Conservation (phyloP, 2,329 filamentous ascomycete genomes). For the Microcyclospora pomicola region DNA sequence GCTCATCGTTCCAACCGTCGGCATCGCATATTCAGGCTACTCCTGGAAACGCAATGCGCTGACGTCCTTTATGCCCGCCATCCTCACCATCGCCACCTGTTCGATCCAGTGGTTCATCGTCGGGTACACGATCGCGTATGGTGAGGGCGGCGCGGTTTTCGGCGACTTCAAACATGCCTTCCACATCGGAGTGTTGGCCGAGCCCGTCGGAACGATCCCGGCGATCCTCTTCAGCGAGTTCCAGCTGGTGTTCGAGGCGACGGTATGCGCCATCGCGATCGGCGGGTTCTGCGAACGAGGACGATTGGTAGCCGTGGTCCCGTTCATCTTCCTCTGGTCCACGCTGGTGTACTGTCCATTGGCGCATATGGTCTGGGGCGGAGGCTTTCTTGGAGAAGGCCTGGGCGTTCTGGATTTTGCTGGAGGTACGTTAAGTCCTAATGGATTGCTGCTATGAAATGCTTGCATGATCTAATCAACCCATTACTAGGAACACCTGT, state of each 20-base stretch:
- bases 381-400: slow-evolving; percentile 27
- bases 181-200: slow-evolving; percentile 32
- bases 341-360: slow-evolving; percentile 36
- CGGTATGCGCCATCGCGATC: slow-evolving; percentile 38
- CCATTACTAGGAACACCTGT: slow-evolving; percentile 23
- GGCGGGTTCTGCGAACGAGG: slow-evolving; percentile 37
- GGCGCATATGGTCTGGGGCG: slow-evolving; percentile 38
- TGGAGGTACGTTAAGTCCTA: slow-evolving; percentile 15
- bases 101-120: slow-evolving; percentile 38
- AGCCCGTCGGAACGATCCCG: slow-evolving; percentile 37
- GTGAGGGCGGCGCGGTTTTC: slow-evolving; percentile 32
- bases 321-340: slow-evolving; percentile 38
- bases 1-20: slow-evolving; percentile 39
- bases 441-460: neutral
- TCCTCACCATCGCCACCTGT: slow-evolving; percentile 35
- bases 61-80: slow-evolving; percentile 35
- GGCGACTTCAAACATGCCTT: slow-evolving; percentile 34
- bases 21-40: slow-evolving; percentile 38
- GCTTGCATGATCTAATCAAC: neutral
- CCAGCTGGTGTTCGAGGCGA: slow-evolving; percentile 37
- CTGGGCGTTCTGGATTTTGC: slow-evolving; percentile 36
- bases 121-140: slow-evolving; percentile 37
- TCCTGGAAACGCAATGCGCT: slow-evolving; percentile 35
- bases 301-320: slow-evolving; percentile 32
- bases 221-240: slow-evolving; percentile 40